Evolutionary conservation across 2,329 filamentous ascomycete genomes (phyloP).

Genomic region (Pseudocercospora musae): DNA sequence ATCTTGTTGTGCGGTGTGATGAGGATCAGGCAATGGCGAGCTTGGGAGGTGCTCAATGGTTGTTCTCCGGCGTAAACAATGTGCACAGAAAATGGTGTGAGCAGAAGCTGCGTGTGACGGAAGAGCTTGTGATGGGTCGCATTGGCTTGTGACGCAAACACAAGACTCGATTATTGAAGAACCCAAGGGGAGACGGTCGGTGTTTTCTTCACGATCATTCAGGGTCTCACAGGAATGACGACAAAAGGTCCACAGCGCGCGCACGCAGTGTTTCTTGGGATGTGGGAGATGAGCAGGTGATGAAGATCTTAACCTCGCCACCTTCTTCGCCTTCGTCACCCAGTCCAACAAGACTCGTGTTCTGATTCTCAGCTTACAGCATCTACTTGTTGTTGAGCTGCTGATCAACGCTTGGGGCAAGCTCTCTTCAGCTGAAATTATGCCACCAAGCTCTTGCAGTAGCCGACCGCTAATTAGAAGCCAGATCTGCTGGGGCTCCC

Average conservation of each 20-base stretch:
- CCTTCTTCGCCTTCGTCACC: not conserved
- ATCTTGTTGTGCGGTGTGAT: constrained; percentile 20
- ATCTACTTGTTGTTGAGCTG: not conserved
- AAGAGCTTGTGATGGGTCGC: not conserved
- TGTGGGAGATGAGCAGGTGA: not conserved
- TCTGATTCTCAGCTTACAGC: not conserved
- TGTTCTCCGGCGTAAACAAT: not conserved
- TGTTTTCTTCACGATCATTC: not conserved
- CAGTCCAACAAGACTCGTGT: not conserved
- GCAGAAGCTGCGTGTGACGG: not conserved
- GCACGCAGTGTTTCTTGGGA: not conserved
- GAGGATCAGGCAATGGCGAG: not conserved
- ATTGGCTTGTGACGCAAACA: not conserved
- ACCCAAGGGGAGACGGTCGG: not conserved
- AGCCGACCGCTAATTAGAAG: not conserved
- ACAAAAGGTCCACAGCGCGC: not conserved
- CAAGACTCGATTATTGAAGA: not conserved
- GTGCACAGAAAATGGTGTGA: not conserved
- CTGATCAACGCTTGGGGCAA: not conserved
- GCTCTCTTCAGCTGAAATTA: not conserved
- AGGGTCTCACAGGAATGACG: not conserved
- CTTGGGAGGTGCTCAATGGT: not conserved
- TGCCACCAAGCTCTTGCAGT: not conserved
- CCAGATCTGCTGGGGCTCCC: not conserved
- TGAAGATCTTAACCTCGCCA: not conserved